phyloP scores from a whole-genome alignment of 2,329 filamentous ascomycete genomes.

The Alternaria hordeiaustralica region DNA sequence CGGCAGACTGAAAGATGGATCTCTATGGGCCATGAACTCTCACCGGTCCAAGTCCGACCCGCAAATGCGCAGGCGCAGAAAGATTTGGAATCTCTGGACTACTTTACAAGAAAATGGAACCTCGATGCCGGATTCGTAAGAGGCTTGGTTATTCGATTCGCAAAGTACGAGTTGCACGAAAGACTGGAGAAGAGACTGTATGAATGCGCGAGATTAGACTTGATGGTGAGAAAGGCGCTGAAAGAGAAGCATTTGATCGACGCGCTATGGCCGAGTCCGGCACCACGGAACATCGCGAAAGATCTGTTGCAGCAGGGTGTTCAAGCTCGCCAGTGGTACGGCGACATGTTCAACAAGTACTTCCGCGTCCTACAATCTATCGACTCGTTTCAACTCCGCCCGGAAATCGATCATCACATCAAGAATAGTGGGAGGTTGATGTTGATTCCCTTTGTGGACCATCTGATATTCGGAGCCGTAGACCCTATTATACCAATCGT shows the following conservation, averaged over 20 bases:
- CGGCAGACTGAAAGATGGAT: constrained; percentile 39
- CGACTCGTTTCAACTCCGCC: constrained; percentile 39
- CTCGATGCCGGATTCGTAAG: constrained; percentile 41
- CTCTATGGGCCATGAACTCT: constrained; percentile 44
- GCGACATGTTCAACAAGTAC: constrained; percentile 49
- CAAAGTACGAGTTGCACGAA: constrained; percentile 45
- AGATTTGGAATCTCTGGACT: constrained; percentile 44
- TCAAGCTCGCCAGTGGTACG: constrained; percentile 45
- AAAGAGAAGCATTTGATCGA: constrained; percentile 49
- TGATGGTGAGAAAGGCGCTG: constrained; percentile 47
- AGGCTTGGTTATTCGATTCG: constrained; percentile 42
- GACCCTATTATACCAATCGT: constrained; percentile 46
- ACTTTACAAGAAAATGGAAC: constrained; percentile 39
- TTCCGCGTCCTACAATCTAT: constrained; percentile 39
- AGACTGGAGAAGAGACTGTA: constrained; percentile 47
- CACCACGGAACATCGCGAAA: constrained; percentile 31
- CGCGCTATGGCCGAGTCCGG: constrained; percentile 43
- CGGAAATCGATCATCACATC: constrained; percentile 41
- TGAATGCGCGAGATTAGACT: constrained; percentile 40
- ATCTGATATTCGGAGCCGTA: constrained; percentile 41
- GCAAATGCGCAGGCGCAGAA: constrained; percentile 48
- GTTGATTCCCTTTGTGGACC: constrained; percentile 44
- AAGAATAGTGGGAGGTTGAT: constrained; percentile 42
- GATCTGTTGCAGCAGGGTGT: constrained; percentile 43
- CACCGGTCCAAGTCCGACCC: constrained; percentile 35